Evolutionary conservation across 1,284 basidiomycete species (phyloP), one percentile per base, ranked within the genome.

Genomic region (Rhodotorula sp.): DNA sequence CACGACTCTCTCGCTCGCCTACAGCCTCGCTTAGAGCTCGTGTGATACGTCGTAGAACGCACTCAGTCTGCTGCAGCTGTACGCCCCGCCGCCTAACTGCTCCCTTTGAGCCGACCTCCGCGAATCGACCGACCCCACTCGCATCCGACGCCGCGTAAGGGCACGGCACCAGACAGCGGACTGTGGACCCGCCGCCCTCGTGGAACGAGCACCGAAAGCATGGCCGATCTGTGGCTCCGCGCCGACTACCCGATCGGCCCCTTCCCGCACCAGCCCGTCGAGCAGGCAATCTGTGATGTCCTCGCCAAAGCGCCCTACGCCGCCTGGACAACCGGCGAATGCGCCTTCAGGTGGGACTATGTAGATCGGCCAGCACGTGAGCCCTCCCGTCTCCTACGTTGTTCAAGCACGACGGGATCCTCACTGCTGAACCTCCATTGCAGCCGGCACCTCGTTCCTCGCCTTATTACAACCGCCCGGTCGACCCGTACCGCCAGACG

Each of bases 261-360:
- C 6, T 68, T 69, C 46, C 20, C 57, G 2, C 33, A 49, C 3
- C 65, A 66, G 14, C 73, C 73, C 6, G 17, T 51, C 46, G 66
- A 72, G 4, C 73, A 74, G 51, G 67, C 66, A 10, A 66, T 74
- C 48, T 70, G 70, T 3, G 73, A 74, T n/a, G 66, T 74, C 20
- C 70, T 74, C 42, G 66, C 68, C 8, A 69, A 70, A 18, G 60
- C 58, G 1, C 70, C 70, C 4, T 74, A 70, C 65, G 10, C 57
- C 2, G 68, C 60, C 3, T 72, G 42, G n/a, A 30, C 45, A 24
- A 66, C 67, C 1, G 70, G 70, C 3, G 53, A 56, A 12, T 45
- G 65, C 24, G 59, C 57, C 0, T 74, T 74, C 49, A 44, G 37
- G 12, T 69, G 62, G 56, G 63, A 69, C n/a, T 30, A 46, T 26